These are phyloP conservation scores for Sclerotinia subarctica DNA, from an alignment of 2,329 filamentous ascomycete species.

Conservation along the genomic window DNA sequence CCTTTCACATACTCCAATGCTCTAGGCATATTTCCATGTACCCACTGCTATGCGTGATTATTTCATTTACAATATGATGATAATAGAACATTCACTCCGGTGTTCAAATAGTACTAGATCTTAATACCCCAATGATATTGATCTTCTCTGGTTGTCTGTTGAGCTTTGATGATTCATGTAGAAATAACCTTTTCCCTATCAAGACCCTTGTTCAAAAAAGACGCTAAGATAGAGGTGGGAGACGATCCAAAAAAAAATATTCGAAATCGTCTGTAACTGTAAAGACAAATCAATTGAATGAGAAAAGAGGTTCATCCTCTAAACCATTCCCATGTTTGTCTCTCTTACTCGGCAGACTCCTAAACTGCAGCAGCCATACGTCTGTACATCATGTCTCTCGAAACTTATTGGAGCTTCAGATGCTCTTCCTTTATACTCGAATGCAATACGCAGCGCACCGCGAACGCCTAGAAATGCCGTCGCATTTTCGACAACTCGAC, in stretches of 20 bases:
- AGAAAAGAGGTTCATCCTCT: slow-evolving; percentile 4
- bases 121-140: neutral
- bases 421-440: slow-evolving; percentile 6
- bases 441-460: slow-evolving; percentile 9
- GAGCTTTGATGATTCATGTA: neutral
- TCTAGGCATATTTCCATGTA: neutral
- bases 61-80: neutral
- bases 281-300: neutral
- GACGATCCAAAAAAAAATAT: neutral
- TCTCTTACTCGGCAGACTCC: slow-evolving; percentile 29
- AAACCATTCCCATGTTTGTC: slow-evolving; percentile 29
- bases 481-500: slow-evolving; percentile 22
- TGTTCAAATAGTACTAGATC: no score
- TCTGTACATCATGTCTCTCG: slow-evolving; percentile 32
- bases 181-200: neutral
- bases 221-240: slow-evolving; percentile 18
- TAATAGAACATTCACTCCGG: no score
- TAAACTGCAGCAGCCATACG: slow-evolving; percentile 26
- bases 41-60: neutral
- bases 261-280: neutral
- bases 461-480: slow-evolving; percentile 9
- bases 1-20: neutral
- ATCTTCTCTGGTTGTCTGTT: neutral
- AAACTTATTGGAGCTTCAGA: slow-evolving; percentile 19
- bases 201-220: neutral